Base-by-base conservation (phyloP, 2,329 filamentous ascomycete genomes). In the Scedosporium dehoogii region DNA sequence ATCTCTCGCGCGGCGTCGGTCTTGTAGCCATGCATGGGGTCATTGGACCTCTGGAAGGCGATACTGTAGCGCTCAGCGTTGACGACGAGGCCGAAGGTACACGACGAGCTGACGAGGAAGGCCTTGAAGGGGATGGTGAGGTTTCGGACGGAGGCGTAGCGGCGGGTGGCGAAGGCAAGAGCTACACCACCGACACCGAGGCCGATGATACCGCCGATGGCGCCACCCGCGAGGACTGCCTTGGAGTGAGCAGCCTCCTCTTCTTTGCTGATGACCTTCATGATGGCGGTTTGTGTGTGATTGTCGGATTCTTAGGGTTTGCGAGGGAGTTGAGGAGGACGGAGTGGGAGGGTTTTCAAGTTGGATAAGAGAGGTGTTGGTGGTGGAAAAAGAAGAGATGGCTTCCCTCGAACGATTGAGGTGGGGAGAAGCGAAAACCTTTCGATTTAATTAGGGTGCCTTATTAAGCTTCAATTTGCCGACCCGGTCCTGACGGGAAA, bases 231-330 rank as follows among this genome's bases (percentile, higher is more conserved):
- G 68, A 97, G 72, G 65, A 96, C 94, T 64, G 83, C 79, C 73
- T 81, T 78, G 84, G 96, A 96, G 83, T 97, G 92, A 61, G 84
- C 90, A 64, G 81, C 74, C 78, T 97, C 92, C 79, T 97, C 91
- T 84, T 97, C 91, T 74, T 93, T 91, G 70, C 90, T 96, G 73
- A 97, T 83, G 72, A 97, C 81, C 88, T 97, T 97, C 94, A 97
- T 99, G 66, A 59, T 81, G 75, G 69, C 67, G 67, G 67, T 46
- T 57, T 59, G 58, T 46, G 27, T 41, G 18, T 6, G 23, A 16
- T 59, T n/a, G 57, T 59, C 57, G 16, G 25, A 41, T 12, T 59
- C 14, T 44, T 33, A 46, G n/a, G 33, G 38, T 21, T 44, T 44
- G n/a, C n/a, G 42, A 21, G 38, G 18, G 16, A 12, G 42, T 21